Percentiles rank a stretch among this genome's conserved stretches.
Evolutionary conservation across 2,329 filamentous ascomycete genomes (phyloP).

Genomic region (Fusarium papillatum): DNA sequence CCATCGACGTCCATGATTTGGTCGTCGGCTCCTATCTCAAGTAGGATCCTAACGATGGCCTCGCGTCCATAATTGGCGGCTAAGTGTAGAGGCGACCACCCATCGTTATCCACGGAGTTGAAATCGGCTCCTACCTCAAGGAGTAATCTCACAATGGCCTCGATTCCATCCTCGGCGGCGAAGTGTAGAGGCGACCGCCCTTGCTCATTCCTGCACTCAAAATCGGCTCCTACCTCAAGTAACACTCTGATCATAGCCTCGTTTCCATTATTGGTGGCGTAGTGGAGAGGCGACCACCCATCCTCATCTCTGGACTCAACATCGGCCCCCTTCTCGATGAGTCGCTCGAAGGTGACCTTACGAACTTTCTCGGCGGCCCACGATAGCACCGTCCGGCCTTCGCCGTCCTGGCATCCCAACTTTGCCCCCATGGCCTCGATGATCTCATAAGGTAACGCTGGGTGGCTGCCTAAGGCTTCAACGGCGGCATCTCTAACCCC

Average conservation of each 20-base stretch:
- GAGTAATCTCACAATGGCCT: background rate
- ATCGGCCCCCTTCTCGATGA: background rate
- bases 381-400: background rate
- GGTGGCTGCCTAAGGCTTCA: background rate
- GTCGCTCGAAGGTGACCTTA: background rate
- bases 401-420: fast-evolving
- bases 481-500: background rate
- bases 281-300: background rate
- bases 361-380: background rate
- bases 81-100: background rate
- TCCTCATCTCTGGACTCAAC: background rate
- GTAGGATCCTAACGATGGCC: background rate
- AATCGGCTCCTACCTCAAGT: too few species aligned
- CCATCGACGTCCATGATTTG: background rate
- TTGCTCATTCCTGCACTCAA: too few species aligned
- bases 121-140: background rate
- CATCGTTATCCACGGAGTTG: fast-evolving
- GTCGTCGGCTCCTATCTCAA: background rate
- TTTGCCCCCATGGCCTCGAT: background rate
- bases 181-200: background rate
- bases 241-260: background rate
- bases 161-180: background rate
- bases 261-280: background rate
- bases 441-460: background rate
- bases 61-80: background rate